Base-by-base conservation (phyloP, 2,329 filamentous ascomycete species). In the Verticillium zaregamsianum region DNA sequence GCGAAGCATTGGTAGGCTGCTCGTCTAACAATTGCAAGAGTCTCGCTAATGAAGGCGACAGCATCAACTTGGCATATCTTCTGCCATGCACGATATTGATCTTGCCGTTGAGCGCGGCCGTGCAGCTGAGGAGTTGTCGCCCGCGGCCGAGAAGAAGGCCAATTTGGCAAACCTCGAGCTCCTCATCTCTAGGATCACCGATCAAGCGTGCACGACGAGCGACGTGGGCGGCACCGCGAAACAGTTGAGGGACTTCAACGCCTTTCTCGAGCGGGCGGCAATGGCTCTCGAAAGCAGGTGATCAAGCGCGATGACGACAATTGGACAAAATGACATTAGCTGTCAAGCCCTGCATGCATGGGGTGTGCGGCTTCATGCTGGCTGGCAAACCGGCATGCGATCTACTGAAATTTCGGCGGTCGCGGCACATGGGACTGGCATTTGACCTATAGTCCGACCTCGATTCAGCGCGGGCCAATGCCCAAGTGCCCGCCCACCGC, bases 241-340 rank as follows among this genome's bases (percentile, higher is more conserved):
- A 62, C 82, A 86, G 69, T 80, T 89, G 60, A 81, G 75, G 63
- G 81, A 85, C 57, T 89, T 89, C 68, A 90, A 89, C 65, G 80
- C 79, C 35, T 86, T 89, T 65, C 74, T 90, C 57, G 87, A 89
- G 70, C 79, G 87, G 25, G 80, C 85, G 6, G 86, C 86, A 2
- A 72, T 77, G 33, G 83, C 81, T 35, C 74, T 90, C 54, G 86
- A 88, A 71, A 39, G 55, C 14, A 55, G 54, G 32, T 33, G 45
- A 49, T 49, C 17, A 23, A 14, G n/a, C 20, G n/a, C 2, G 2
- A 25, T 14, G n/a, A 11, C 20, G 23, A 2, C 45, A 49, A 49
- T 25, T 23, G 11, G 28, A 11, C 20, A 49, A 23, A 20, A 23
- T 23, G 25, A n/a, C 11, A 14, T 9, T 4, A 49, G 12, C 20